Percentiles rank a stretch among this genome's conserved stretches.
These are phyloP conservation scores for Phytophthora cajani DNA, from an alignment of 352 stramenopile genomes.

Conservation along the genomic window DNA sequence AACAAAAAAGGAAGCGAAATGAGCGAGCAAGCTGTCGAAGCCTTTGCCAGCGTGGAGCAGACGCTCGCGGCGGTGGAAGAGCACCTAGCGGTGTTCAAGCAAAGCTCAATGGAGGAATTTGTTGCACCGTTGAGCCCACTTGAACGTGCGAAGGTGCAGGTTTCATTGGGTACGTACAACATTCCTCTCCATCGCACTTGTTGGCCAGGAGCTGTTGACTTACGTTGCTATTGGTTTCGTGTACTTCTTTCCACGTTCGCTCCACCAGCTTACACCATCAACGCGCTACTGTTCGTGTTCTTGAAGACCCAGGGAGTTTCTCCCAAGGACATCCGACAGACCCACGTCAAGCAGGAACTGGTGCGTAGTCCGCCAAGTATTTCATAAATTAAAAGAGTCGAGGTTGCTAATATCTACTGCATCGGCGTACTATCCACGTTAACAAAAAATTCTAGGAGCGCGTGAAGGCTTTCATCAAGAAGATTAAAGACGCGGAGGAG, in stretches of 20 bases:
- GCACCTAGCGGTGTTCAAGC: slow-evolving; percentile 67
- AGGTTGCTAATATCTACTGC: background rate
- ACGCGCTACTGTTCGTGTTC: slow-evolving; percentile 88
- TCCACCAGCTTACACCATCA: slow-evolving; percentile 83
- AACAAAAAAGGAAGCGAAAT: slow-evolving; percentile 28
- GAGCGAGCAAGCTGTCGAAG: slow-evolving; percentile 70
- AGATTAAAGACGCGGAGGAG: slow-evolving; percentile 90
- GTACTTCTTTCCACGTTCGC: slow-evolving; percentile 1
- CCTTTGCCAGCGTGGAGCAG: slow-evolving; percentile 78
- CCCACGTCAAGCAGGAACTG: slow-evolving; percentile 91
- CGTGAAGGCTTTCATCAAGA: slow-evolving; percentile 89
- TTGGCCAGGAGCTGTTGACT: slow-evolving; percentile 9
- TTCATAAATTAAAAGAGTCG: background rate
- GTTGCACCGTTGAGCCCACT: slow-evolving; percentile 63
- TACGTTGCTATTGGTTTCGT: background rate
- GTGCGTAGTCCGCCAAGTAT: slow-evolving; percentile 26
- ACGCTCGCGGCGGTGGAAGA: slow-evolving; percentile 80
- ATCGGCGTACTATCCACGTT: background rate
- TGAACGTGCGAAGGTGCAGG: slow-evolving; percentile 85
- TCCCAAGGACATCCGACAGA: slow-evolving; percentile 88
- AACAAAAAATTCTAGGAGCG: slow-evolving; percentile 56
- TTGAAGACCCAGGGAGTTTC: slow-evolving; percentile 89
- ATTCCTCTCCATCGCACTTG: background rate
- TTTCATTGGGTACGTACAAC: slow-evolving; percentile 71
- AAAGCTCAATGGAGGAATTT: slow-evolving; percentile 65